A percentile compares a stretch with the other conserved stretches of the same genome.
These are phyloP conservation scores for Kingdonia uniflora DNA, from an alignment of 164 flowering plant species.

Conservation along the genomic window DNA sequence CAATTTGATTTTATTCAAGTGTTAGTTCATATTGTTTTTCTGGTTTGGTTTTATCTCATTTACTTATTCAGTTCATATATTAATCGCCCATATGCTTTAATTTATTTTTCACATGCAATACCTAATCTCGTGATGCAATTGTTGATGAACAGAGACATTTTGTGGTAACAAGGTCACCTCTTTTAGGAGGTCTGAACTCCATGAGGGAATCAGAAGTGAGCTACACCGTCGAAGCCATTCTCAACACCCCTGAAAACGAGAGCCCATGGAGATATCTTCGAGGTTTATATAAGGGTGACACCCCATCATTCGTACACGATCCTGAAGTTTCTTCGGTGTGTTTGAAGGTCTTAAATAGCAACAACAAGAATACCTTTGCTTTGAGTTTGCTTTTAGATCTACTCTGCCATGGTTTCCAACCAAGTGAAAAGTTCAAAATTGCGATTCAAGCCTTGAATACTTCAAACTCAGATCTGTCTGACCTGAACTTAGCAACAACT, in stretches of 20 bases:
- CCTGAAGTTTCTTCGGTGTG: conserved; percentile 44
- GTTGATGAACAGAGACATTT: conserved; percentile 53
- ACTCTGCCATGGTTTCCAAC: conserved; percentile 47
- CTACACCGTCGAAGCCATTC: conserved; percentile 59
- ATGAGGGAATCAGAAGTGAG: conserved; percentile 73
- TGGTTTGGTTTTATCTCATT: too few species aligned
- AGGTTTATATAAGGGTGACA: conserved; percentile 69
- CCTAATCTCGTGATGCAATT: too few species aligned
- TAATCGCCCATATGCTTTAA: too few species aligned
- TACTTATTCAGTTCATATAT: too few species aligned
- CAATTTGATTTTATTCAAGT: too few species aligned
- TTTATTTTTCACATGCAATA: too few species aligned
- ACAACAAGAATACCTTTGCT: conserved; percentile 45
- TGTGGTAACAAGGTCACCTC: conserved; percentile 74
- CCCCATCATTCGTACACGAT: conserved; percentile 30
- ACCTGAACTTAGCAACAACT: conserved; percentile 27
- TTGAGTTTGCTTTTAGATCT: conserved; percentile 75
- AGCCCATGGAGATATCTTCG: conserved; percentile 95
- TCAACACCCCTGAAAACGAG: conserved; percentile 69
- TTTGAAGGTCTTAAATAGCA: conserved; percentile 41
- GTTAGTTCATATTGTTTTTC: too few species aligned
- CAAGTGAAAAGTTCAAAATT: conserved; percentile 41
- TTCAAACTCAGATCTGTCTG: conserved; percentile 22
- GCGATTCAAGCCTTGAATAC: conserved; percentile 28
- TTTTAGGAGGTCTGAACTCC: conserved; percentile 63